These are phyloP conservation scores for Pyracantha coccinea DNA, from an alignment of 331 rosid species.

Conservation along the genomic window DNA sequence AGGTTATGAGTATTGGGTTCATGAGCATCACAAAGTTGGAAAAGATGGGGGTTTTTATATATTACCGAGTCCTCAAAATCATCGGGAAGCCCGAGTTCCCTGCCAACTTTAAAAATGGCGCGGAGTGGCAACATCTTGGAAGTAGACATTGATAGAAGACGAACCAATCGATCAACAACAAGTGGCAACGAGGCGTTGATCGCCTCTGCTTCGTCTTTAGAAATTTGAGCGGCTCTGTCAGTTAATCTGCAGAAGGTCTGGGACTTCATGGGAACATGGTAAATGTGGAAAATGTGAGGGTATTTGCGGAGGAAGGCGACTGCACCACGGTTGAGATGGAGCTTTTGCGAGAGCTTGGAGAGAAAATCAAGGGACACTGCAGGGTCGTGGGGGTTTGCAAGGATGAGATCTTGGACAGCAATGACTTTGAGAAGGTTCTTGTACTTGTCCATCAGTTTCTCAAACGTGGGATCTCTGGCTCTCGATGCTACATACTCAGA, in stretches of 20 bases:
- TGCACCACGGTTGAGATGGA: slow-evolving; percentile 79
- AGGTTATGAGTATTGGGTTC: slow-evolving; percentile 73
- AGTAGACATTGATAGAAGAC: slow-evolving; percentile 64
- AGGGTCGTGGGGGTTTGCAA: slow-evolving; percentile 55
- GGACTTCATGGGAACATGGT: slow-evolving; percentile 50
- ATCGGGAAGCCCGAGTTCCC: slow-evolving; percentile 90
- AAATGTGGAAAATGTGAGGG: slow-evolving; percentile 72
- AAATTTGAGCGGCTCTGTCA: slow-evolving; percentile 42
- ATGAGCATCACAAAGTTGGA: slow-evolving; percentile 59
- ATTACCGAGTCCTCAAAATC: slow-evolving; percentile 80
- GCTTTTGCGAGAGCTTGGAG: slow-evolving; percentile 68
- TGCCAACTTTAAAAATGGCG: slow-evolving; percentile 76
- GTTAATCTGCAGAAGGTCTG: slow-evolving; percentile 62
- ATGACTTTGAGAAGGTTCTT: slow-evolving; percentile 68
- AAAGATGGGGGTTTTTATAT: slow-evolving; percentile 40
- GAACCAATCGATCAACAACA: slow-evolving; percentile 57
- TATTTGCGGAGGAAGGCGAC: slow-evolving; percentile 66
- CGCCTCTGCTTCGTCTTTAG: slow-evolving; percentile 47
- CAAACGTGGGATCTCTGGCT: slow-evolving; percentile 83
- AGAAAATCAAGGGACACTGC: slow-evolving; percentile 69
- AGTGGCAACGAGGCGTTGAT: slow-evolving; percentile 47
- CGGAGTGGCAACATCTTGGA: slow-evolving; percentile 75
- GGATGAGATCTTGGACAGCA: slow-evolving; percentile 77
- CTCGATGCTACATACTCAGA: slow-evolving; percentile 68
- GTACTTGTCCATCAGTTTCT: slow-evolving; percentile 84